Evolutionary conservation across 805 yeast genomes (phyloP).

Genomic region (Kazachstania bromeliacearum): DNA sequence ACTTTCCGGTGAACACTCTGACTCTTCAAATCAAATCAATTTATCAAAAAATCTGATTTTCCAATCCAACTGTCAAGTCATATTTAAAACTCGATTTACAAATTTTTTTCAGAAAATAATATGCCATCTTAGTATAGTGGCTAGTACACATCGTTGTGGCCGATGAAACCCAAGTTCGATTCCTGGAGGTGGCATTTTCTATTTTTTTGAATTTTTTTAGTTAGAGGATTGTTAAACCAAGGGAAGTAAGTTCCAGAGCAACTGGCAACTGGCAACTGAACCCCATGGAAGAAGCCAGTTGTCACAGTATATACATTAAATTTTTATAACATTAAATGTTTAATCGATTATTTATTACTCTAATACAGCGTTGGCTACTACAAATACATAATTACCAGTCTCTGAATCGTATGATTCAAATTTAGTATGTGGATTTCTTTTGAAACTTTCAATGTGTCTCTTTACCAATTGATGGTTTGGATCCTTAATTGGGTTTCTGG

Average conservation of each 20-base stretch:
- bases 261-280: too few relatives aligned
- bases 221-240: background rate
- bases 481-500: conserved; percentile 65
- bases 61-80: too few relatives aligned
- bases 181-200: conserved; percentile 55
- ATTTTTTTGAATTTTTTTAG: conserved; percentile 10
- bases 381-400: conserved; percentile 64
- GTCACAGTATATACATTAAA: background rate
- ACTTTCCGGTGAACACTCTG: too few relatives aligned
- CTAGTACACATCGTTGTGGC: conserved; percentile 67
- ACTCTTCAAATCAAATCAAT: too few relatives aligned
- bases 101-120: too few relatives aligned
- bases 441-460: conserved; percentile 60
- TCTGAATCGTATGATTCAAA: conserved; percentile 71
- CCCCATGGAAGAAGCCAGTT: background rate
- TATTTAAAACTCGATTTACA: too few relatives aligned
- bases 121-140: conserved; percentile 44
- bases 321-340: background rate
- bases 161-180: conserved; percentile 63
- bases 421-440: conserved; percentile 36
- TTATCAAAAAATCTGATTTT: too few relatives aligned
- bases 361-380: conserved; percentile 17
- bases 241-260: too few relatives aligned
- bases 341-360: background rate
- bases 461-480: conserved; percentile 63